These are phyloP conservation scores for Eremochloa ophiuroides DNA, from an alignment of 176 grass and related monocot species.

Conservation along the genomic window DNA sequence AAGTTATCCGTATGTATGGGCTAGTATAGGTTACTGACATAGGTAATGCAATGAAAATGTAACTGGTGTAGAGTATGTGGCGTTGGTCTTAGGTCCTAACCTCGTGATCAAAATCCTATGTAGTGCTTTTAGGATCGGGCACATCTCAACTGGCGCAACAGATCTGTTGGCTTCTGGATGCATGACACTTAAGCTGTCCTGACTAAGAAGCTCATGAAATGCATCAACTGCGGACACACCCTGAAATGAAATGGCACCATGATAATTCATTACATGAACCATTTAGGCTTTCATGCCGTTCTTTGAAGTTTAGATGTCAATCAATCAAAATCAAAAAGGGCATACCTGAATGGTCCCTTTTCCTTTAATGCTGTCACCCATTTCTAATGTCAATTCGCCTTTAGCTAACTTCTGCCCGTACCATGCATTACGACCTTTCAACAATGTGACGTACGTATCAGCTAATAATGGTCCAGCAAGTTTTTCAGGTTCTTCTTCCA, in stretches of 20 bases:
- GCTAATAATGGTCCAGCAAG: slow-evolving; percentile 94
- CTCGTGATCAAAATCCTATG: slow-evolving; percentile 96
- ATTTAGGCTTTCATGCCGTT: not conserved
- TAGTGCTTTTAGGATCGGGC: slow-evolving; percentile 93
- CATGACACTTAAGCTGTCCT: slow-evolving; percentile 86
- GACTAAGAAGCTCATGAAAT: slow-evolving; percentile 95
- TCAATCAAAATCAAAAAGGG: not conserved
- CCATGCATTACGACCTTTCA: slow-evolving; percentile 98
- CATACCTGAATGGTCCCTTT: slow-evolving; percentile 99
- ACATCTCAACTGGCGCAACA: slow-evolving; percentile 90
- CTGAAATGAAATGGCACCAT: slow-evolving; percentile 45
- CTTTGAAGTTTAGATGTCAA: slow-evolving; percentile 9
- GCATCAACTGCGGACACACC: slow-evolving; percentile 94
- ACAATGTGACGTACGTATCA: slow-evolving; percentile 88
- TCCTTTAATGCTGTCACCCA: slow-evolving; percentile 98
- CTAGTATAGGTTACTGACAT: not conserved
- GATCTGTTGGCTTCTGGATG: slow-evolving; percentile 85
- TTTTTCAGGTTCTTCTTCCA: slow-evolving; percentile 94
- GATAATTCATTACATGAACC: slow-evolving; percentile 10
- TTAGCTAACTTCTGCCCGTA: slow-evolving; percentile 95
- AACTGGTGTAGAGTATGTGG: not conserved
- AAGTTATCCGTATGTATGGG: not conserved
- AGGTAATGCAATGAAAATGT: not conserved
- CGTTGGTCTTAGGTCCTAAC: slow-evolving; percentile 27
- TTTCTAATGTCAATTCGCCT: slow-evolving; percentile 80